phyloP scores from a whole-genome alignment of 73 alveolate genomes.

The Breviolum minutum region DNA sequence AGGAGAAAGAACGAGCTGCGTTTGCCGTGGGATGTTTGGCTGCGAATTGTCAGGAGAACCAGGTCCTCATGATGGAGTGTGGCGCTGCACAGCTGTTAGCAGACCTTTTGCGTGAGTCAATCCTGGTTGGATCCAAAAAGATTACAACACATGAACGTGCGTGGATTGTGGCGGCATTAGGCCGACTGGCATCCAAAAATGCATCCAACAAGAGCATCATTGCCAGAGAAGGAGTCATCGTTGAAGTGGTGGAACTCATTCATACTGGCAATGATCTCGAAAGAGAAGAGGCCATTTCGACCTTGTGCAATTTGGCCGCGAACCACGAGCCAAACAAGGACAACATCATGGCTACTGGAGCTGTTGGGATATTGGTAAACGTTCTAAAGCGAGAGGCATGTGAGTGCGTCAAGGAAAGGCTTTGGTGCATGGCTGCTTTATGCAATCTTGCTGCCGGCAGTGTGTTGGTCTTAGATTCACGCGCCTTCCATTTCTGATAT shows the following conservation, averaged over 20 bases:
- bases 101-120: neutral
- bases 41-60: neutral
- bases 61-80: neutral
- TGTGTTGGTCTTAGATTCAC: neutral
- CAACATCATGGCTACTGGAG: neutral
- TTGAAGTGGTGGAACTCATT: neutral
- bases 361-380: neutral
- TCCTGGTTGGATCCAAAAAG: neutral
- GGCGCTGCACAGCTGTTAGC: conserved; percentile 11
- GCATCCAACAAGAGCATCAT: conserved; percentile 9
- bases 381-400: neutral
- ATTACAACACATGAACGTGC: conserved; percentile 1
- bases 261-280: neutral
- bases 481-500: too few species aligned
- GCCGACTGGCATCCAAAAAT: conserved; percentile 19
- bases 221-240: conserved; percentile 19
- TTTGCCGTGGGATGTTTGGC: conserved; percentile 65
- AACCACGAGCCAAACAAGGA: conserved; percentile 46
- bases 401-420: neutral
- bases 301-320: conserved; percentile 68
- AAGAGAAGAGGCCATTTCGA: conserved; percentile 43
- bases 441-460: conserved; percentile 17
- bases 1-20: conserved; percentile 50
- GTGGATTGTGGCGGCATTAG: conserved; percentile 41
- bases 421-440: conserved; percentile 20